These are phyloP conservation scores for Byssoonygena ceratinophila DNA, from an alignment of 2,329 filamentous ascomycete species.

Conservation along the genomic window DNA sequence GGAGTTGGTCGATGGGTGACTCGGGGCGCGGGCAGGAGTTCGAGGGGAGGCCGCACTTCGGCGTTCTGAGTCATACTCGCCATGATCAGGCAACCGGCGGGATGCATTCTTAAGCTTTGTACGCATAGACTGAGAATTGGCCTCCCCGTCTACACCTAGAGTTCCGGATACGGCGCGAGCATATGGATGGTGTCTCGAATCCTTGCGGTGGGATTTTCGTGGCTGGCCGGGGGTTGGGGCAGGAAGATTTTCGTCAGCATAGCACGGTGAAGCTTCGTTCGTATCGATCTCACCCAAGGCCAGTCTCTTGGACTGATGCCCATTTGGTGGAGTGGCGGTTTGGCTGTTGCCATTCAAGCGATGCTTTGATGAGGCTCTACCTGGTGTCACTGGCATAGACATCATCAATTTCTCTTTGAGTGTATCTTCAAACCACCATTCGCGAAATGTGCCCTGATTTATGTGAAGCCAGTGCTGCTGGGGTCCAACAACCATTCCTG, in stretches of 20 bases:
- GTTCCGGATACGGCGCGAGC: conserved; percentile 45
- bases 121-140: conserved; percentile 15
- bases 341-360: conserved; percentile 52
- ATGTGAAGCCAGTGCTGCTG: conserved; percentile 98
- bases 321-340: conserved; percentile 74
- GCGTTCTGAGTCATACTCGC: conserved; percentile 72
- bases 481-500: conserved; percentile 96
- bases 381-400: conserved; percentile 47
- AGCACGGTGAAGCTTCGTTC: conserved; percentile 48
- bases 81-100: conserved; percentile 41
- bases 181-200: conserved; percentile 64
- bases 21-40: conserved; percentile 53
- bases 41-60: conserved; percentile 57
- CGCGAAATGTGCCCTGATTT: conserved; percentile 92
- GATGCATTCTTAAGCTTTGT: conserved; percentile 14
- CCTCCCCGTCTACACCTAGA: conserved; percentile 31
- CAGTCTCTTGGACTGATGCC: conserved; percentile 61
- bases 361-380: conserved; percentile 47
- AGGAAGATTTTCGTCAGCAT: conserved; percentile 72
- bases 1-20: conserved; percentile 62
- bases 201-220: conserved; percentile 70
- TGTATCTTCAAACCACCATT: conserved; percentile 80
- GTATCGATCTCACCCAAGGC: conserved; percentile 91
- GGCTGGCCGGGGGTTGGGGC: conserved; percentile 93
- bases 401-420: conserved; percentile 64